A percentile compares a stretch with the other conserved stretches of the same genome.
Evolutionary conservation across 352 stramenopile species (phyloP).

Genomic region (Pythium apleroticum): DNA sequence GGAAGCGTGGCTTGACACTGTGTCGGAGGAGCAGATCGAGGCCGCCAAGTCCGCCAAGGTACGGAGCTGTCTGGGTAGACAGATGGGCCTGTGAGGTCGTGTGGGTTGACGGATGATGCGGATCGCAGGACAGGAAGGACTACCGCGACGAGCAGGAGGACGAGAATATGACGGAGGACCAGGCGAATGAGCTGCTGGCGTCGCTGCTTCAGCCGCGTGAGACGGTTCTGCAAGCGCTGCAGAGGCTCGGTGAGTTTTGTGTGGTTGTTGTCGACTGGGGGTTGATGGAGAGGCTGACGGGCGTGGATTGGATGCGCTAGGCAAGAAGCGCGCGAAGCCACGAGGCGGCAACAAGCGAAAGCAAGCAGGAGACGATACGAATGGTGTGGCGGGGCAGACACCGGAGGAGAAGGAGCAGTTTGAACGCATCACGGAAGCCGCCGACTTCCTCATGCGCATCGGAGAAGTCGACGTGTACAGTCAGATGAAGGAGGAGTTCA

Average conservation of each 20-base stretch:
- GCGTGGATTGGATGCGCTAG: constrained; percentile 11
- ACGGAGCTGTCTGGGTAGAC: not conserved
- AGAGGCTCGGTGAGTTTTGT: constrained; percentile 46
- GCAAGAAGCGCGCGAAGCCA: constrained; percentile 52
- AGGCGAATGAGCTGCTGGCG: constrained; percentile 54
- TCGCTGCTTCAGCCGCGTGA: constrained; percentile 65
- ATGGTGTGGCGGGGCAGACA: constrained; percentile 33
- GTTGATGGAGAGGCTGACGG: not conserved
- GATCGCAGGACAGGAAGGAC: constrained; percentile 39
- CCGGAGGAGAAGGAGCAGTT: constrained; percentile 78
- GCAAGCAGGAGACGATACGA: constrained; percentile 27
- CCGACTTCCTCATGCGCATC: constrained; percentile 74
- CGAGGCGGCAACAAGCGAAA: constrained; percentile 61
- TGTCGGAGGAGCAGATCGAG: constrained; percentile 76
- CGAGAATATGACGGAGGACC: constrained; percentile 59
- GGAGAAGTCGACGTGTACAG: constrained; percentile 82
- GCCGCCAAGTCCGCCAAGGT: constrained; percentile 59
- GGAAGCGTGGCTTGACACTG: constrained; percentile 75
- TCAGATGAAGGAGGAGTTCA: constrained; percentile 81
- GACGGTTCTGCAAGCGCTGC: constrained; percentile 73
- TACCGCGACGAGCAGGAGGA: constrained; percentile 55
- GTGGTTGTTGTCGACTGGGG: not conserved
- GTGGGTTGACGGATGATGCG: not conserved
- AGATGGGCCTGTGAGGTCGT: not conserved
- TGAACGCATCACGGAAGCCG: constrained; percentile 73